These are phyloP conservation scores for Ananas comosus DNA, from an alignment of 176 grass and related monocot species.

Conservation along the genomic window DNA sequence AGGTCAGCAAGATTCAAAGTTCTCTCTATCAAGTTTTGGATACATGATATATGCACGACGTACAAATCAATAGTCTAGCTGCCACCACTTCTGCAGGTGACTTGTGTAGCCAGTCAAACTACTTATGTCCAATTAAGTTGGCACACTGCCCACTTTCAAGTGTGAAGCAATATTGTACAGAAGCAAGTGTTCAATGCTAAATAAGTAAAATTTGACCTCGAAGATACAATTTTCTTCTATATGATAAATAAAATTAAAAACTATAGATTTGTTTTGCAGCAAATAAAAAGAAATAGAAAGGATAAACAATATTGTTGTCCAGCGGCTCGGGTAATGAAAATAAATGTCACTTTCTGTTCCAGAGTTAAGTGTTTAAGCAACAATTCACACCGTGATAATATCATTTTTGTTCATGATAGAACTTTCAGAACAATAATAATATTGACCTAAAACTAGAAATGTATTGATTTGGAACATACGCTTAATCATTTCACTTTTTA, in stretches of 20 bases:
- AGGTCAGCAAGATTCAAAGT: no score
- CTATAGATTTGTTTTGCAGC: background rate
- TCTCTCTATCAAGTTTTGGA: no score
- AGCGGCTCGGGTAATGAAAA: background rate
- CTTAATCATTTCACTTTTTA: background rate
- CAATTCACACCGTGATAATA: background rate
- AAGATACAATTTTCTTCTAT: background rate
- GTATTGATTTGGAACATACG: background rate
- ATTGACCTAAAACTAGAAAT: background rate
- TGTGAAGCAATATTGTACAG: background rate
- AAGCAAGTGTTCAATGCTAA: background rate
- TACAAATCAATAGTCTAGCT: no score
- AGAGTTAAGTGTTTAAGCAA: background rate
- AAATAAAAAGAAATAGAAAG: background rate
- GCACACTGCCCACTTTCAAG: no score
- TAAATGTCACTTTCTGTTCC: background rate
- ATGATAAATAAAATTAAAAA: background rate
- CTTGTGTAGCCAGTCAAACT: no score
- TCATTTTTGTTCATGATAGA: background rate
- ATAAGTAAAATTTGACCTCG: background rate
- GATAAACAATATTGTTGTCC: background rate
- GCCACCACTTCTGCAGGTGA: no score
- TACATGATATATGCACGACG: no score
- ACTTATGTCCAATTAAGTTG: no score
- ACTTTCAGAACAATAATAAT: background rate